phyloP scores from a whole-genome alignment of 1,284 basidiomycete species.

The Pyrrhoderma noxium region DNA sequence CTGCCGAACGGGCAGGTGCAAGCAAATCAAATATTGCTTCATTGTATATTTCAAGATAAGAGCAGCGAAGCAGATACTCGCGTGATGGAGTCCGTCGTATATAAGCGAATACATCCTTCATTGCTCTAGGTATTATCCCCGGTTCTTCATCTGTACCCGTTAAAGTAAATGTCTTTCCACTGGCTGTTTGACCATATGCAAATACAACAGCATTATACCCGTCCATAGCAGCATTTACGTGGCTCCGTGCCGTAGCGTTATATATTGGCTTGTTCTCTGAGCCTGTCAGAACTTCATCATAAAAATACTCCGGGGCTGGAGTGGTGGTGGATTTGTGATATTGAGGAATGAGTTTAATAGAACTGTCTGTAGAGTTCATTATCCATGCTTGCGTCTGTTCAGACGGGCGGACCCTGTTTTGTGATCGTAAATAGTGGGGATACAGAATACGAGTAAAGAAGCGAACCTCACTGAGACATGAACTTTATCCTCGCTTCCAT shows the following conservation, averaged over 20 bases:
- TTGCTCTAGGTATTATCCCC: slow-evolving; percentile 90
- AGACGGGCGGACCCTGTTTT: slow-evolving; percentile 60
- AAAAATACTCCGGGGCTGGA: slow-evolving; percentile 45
- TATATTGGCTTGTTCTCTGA: slow-evolving; percentile 85
- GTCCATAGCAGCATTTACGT: slow-evolving; percentile 91
- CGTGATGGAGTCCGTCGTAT: slow-evolving; percentile 67
- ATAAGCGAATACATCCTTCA: slow-evolving; percentile 77
- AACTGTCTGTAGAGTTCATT: slow-evolving; percentile 29
- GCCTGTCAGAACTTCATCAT: slow-evolving; percentile 75
- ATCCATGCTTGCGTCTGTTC: slow-evolving; percentile 51
- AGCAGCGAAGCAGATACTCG: slow-evolving; percentile 91
- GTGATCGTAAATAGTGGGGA: background rate
- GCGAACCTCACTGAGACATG: slow-evolving; percentile 76
- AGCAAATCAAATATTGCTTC: slow-evolving; percentile 86
- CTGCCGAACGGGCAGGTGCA: slow-evolving; percentile 47
- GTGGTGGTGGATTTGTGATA: slow-evolving; percentile 42
- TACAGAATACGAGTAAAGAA: background rate
- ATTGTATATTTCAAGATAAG: slow-evolving; percentile 96
- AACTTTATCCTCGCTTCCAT: slow-evolving; percentile 74
- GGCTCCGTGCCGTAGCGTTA: slow-evolving; percentile 73
- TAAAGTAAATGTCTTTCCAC: slow-evolving; percentile 92
- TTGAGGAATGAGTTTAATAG: slow-evolving; percentile 52
- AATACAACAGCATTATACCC: slow-evolving; percentile 95
- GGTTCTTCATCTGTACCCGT: slow-evolving; percentile 78
- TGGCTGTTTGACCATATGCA: slow-evolving; percentile 86